Evolutionary conservation across 345 rosid species (phyloP).

Genomic region (Populus deltoides): DNA sequence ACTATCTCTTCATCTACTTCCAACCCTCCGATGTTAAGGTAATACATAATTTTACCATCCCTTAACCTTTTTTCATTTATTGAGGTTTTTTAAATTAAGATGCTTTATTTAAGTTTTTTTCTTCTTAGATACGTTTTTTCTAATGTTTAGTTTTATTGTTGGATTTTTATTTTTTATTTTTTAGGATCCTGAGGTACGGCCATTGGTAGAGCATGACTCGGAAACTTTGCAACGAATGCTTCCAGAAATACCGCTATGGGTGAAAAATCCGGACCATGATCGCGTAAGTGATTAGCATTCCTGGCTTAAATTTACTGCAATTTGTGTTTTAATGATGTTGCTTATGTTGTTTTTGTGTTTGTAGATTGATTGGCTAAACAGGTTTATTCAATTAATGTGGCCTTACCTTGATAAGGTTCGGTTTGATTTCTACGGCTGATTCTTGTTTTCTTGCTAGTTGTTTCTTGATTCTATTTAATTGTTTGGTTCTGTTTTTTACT

Average conservation of each 20-base stretch:
- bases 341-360: conserved; percentile 11
- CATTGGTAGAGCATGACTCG: conserved; percentile 71
- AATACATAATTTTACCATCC: background rate
- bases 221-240: conserved; percentile 72
- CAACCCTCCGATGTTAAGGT: conserved; percentile 81
- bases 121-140: too few relatives aligned
- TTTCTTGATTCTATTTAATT: conserved; percentile 13
- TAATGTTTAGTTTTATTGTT: too few relatives aligned
- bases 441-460: background rate
- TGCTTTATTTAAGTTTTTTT: background rate
- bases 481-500: conserved; percentile 2
- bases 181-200: conserved; percentile 71
- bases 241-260: conserved; percentile 95
- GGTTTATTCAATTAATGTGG: conserved; percentile 76
- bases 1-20: conserved; percentile 68
- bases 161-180: background rate
- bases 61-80: background rate
- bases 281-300: conserved; percentile 51
- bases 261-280: conserved; percentile 85
- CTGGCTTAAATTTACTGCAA: background rate
- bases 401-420: conserved; percentile 94
- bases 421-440: conserved; percentile 32
- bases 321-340: background rate
- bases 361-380: conserved; percentile 92
- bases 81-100: background rate